Evolutionary conservation across 108 stramenopile species (phyloP).

Genomic region (Cylindrotheca fusiformis): DNA sequence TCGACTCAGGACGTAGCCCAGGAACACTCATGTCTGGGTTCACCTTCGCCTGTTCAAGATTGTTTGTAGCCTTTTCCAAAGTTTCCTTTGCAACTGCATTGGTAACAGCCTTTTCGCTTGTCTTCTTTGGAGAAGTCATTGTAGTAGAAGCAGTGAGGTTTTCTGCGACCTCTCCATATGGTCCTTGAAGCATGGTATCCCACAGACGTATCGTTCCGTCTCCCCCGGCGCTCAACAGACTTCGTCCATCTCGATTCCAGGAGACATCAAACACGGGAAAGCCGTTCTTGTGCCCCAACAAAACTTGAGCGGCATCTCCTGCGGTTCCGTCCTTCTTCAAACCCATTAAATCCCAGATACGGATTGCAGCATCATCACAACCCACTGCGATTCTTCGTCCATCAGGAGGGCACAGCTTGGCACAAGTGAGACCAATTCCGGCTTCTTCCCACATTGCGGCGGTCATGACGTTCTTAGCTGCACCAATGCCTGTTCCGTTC

Average conservation of each 20-base stretch:
- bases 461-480: constrained; percentile 9
- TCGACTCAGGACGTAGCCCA: constrained; percentile 56
- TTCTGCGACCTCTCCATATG: constrained; percentile 54
- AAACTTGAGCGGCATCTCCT: constrained; percentile 47
- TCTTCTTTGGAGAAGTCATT: constrained; percentile 18
- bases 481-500: background rate
- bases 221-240: constrained; percentile 80
- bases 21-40: constrained; percentile 53
- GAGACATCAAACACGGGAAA: constrained; percentile 87
- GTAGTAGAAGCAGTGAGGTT: constrained; percentile 23
- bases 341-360: constrained; percentile 51
- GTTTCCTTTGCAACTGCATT: constrained; percentile 25
- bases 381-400: constrained; percentile 78
- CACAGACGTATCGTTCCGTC: constrained; percentile 85
- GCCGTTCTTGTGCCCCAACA: constrained; percentile 89
- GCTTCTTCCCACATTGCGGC: constrained; percentile 64
- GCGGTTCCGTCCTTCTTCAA: constrained; percentile 16
- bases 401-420: constrained; percentile 76
- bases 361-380: constrained; percentile 82
- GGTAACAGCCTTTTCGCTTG: constrained; percentile 11
- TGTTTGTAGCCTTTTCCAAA: constrained; percentile 22
- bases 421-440: constrained; percentile 75
- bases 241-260: constrained; percentile 84
- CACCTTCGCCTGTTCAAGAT: constrained; percentile 3
- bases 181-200: constrained; percentile 82